These are phyloP conservation scores for Eutypella sp. DNA, from an alignment of 2,329 filamentous ascomycete genomes.

Conservation along the genomic window DNA sequence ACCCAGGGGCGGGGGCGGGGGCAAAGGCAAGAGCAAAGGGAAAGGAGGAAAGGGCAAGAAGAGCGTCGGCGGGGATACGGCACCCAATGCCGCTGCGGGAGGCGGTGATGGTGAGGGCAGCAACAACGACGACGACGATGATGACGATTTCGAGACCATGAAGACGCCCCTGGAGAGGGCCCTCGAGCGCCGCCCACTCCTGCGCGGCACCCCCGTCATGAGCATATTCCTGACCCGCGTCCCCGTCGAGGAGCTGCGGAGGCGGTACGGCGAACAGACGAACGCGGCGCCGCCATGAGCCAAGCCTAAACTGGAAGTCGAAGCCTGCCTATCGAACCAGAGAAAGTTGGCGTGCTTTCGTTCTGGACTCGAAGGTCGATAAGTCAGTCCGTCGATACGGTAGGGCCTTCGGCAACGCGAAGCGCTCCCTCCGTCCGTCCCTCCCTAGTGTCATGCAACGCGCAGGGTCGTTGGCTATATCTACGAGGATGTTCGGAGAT, in stretches of 20 bases:
- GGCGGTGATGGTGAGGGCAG: slow-evolving; percentile 13
- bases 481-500: too few species aligned
- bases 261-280: slow-evolving; percentile 41
- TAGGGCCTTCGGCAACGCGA: too few species aligned
- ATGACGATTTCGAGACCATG: slow-evolving; percentile 53
- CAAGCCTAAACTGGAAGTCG: neutral
- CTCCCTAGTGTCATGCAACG: too few species aligned
- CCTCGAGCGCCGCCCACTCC: slow-evolving; percentile 39
- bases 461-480: too few species aligned
- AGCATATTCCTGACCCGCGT: slow-evolving; percentile 54
- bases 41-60: slow-evolving; percentile 4
- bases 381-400: too few species aligned
- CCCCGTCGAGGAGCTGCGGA: slow-evolving; percentile 51
- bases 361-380: too few species aligned
- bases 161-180: slow-evolving; percentile 52
- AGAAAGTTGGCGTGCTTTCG: too few species aligned
- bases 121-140: slow-evolving; percentile 27
- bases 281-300: slow-evolving; percentile 22
- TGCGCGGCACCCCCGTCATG: slow-evolving; percentile 48
- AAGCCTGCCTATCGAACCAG: too few species aligned
- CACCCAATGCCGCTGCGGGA: slow-evolving; percentile 29
- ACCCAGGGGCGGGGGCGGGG: slow-evolving; percentile 14
- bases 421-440: too few species aligned
- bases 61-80: slow-evolving; percentile 38
- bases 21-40: slow-evolving; percentile 2